phyloP scores from a whole-genome alignment of 2,329 filamentous ascomycete species.

The Camptophora hylomeconis region DNA sequence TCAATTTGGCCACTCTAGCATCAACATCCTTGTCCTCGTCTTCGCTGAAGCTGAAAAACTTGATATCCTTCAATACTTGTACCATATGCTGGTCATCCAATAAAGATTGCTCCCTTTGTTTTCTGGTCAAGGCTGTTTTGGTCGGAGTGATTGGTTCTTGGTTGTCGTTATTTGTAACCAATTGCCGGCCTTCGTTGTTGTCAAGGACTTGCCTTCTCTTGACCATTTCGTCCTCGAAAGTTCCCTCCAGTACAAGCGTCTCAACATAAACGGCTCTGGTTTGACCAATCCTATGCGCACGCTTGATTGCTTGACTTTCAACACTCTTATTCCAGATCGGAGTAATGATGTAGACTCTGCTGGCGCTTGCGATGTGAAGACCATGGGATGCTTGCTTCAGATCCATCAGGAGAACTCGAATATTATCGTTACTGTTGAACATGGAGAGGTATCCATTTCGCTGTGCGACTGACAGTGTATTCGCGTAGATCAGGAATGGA shows the following conservation, averaged over 20 bases:
- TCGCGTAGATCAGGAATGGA: slow-evolving; percentile 45
- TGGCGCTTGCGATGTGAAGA: slow-evolving; percentile 70
- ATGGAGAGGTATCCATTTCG: slow-evolving; percentile 64
- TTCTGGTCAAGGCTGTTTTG: too few relatives aligned
- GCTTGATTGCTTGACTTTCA: slow-evolving; percentile 82
- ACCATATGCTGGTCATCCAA: slow-evolving; percentile 5
- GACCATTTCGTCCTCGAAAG: slow-evolving; percentile 75
- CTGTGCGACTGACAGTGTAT: slow-evolving; percentile 43
- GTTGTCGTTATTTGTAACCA: background rate
- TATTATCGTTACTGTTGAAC: slow-evolving; percentile 57
- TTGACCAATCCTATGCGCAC: slow-evolving; percentile 79
- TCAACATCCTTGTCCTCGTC: slow-evolving; percentile 2
- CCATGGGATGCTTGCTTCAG: slow-evolving; percentile 81
- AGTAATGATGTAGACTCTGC: slow-evolving; percentile 76
- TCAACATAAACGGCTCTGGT: slow-evolving; percentile 67
- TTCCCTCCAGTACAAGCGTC: slow-evolving; percentile 66
- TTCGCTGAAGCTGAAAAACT: slow-evolving; percentile 3
- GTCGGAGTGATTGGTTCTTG: background rate
- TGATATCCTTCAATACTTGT: slow-evolving; percentile 3
- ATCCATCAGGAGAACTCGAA: slow-evolving; percentile 80
- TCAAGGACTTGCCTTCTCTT: slow-evolving; percentile 61
- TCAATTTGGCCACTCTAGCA: background rate
- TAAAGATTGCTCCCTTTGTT: slow-evolving; percentile 2
- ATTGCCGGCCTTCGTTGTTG: slow-evolving; percentile 33
- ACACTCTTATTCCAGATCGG: slow-evolving; percentile 74